These are phyloP conservation scores for Ceriops zippeliana DNA, from an alignment of 345 rosid species.

Conservation along the genomic window DNA sequence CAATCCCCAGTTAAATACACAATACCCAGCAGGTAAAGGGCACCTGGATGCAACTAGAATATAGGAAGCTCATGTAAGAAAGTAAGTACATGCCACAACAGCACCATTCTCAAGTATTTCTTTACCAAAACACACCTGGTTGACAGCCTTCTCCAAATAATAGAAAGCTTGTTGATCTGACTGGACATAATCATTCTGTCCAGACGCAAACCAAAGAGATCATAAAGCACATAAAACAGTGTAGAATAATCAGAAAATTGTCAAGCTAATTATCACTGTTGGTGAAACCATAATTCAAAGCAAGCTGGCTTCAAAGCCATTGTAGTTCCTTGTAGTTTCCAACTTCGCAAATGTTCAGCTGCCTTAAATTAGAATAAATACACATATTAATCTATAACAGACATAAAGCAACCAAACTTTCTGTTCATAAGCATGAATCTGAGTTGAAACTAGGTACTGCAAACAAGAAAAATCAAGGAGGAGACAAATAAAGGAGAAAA, in stretches of 20 bases:
- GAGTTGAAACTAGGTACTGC: neutral
- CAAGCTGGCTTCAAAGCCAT: neutral
- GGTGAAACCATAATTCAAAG: neutral
- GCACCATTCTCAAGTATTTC: conserved; percentile 4
- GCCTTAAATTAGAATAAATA: neutral
- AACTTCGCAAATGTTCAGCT: neutral
- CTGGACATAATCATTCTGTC: conserved; percentile 65
- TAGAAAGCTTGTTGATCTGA: conserved; percentile 89
- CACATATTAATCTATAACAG: neutral
- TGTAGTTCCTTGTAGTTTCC: neutral
- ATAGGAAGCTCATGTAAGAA: conserved; percentile 28
- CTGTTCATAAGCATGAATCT: neutral
- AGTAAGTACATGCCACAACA: conserved; percentile 3
- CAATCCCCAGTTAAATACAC: conserved; percentile 88
- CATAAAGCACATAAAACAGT: neutral
- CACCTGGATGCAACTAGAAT: conserved; percentile 89
- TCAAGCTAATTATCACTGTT: neutral
- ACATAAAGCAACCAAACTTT: neutral
- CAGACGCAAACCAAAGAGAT: conserved; percentile 6
- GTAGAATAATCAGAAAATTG: neutral
- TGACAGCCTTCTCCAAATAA: conserved; percentile 88
- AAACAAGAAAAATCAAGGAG: neutral
- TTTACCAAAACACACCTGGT: conserved; percentile 53
- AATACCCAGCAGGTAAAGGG: conserved; percentile 83
- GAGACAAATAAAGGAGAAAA: neutral